Base-by-base conservation (phyloP, 441 rosid genomes). In the Sinapis alba region DNA sequence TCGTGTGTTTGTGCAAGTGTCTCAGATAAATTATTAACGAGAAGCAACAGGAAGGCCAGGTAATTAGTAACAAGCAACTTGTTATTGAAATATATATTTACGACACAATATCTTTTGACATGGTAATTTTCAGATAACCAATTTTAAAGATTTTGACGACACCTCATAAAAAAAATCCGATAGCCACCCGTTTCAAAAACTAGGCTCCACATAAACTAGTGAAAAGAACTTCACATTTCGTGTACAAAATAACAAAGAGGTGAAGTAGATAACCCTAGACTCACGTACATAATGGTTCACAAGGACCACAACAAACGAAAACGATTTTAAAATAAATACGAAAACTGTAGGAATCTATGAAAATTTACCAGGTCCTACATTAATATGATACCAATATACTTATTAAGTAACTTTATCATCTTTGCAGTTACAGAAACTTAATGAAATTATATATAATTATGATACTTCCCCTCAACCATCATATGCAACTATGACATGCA, bases 11-110 rank as follows among this genome's bases (percentile, higher is more conserved):
- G 53, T 47, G 53, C 53, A 47, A 47, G 53, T 47, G 53, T 47
- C 20, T 47, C 20, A 47, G 53, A 47, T 47, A 7, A 53, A 75
- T 61, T 51, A 69, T 68, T 62, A 34, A 60, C 57, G 13, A 61
- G 69, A 61, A 24, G 47, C 62, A 51, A 50, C 69, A 53, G 63
- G 62, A 24, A 28, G n/a, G n/a, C n/a, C n/a, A n/a, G n/a, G n/a
- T n/a, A n/a, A n/a, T n/a, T n/a, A n/a, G n/a, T n/a, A n/a, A n/a
- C n/a, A n/a, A n/a, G n/a, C n/a, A n/a, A n/a, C n/a, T n/a, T n/a
- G n/a, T n/a, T n/a, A n/a, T n/a, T 36, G 5, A 36, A 36, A 36
- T 4, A 43, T 13, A 43, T n/a, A n/a, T 41, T 41, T 13, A 43
- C 51, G n/a, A 7, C 6, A n/a, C 51, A 43, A 43, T 43, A 43